phyloP scores from a whole-genome alignment of 352 stramenopile species.

The Globisporangium parvum region DNA sequence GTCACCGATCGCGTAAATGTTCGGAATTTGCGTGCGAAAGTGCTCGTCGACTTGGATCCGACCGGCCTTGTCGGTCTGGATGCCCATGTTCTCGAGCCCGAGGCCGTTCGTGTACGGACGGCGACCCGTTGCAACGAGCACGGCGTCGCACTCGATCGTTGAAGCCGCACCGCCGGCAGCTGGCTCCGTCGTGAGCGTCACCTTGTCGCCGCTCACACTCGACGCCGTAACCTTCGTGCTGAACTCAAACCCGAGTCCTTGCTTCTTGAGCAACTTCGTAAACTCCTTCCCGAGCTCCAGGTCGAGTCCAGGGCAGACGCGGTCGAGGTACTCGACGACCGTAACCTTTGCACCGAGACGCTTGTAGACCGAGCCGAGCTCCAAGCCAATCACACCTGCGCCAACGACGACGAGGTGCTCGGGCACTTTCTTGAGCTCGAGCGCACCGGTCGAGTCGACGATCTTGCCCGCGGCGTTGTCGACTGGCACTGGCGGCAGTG shows the following conservation, averaged over 20 bases:
- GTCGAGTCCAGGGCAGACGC: conserved; percentile 92
- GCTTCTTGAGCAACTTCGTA: conserved; percentile 97
- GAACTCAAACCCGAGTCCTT: conserved; percentile 97
- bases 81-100: conserved; percentile 95
- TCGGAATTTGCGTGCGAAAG: conserved; percentile 93
- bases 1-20: conserved; percentile 97
- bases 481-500: conserved; percentile 93
- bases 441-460: conserved; percentile 97
- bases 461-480: conserved; percentile 97
- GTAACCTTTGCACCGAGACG: conserved; percentile 94
- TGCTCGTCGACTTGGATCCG: conserved; percentile 96
- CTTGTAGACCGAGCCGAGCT: conserved; percentile 98
- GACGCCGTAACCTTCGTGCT: conserved; percentile 96
- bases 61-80: conserved; percentile 95
- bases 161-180: conserved; percentile 42
- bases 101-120: conserved; percentile 95
- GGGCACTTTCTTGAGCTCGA: conserved; percentile 92
- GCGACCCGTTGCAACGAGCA: conserved; percentile 88
- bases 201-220: conserved; percentile 87
- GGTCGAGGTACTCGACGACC: conserved; percentile 98
- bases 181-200: conserved; percentile 95
- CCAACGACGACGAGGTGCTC: conserved; percentile 96
- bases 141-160: conserved; percentile 73
- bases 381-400: conserved; percentile 97
- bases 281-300: conserved; percentile 96